Evolutionary conservation across 2,329 filamentous ascomycete species (phyloP), one percentile per base, ranked within the genome.

Genomic region (Talaromyces piceae): DNA sequence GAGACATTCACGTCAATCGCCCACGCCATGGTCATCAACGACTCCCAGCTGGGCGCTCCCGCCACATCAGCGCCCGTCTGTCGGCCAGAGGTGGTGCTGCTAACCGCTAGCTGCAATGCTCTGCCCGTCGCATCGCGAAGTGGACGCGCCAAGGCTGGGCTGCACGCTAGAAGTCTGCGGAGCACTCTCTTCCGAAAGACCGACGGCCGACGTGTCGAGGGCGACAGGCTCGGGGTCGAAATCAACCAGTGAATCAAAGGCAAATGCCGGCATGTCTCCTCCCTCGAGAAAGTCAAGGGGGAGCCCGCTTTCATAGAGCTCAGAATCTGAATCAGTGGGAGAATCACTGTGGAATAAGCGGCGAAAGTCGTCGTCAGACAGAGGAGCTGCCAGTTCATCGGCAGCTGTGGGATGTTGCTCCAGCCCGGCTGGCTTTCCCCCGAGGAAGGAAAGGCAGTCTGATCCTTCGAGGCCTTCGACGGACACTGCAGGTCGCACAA

Each of bases 401-500:
- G 75, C 65, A 79, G 77, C 61, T 78, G 76, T 65, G 72, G 65
- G 5, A n/a, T n/a, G n/a, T 28, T 9, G 53, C 63, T 68, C 64
- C 64, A 68, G 54, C 54, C 58, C 59, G 59, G 65, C 58, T 60
- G 65, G 56, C 57, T 61, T n/a, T n/a, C n/a, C n/a, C n/a, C n/a
- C n/a, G n/a, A n/a, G n/a, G n/a, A n/a, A n/a, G n/a, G n/a, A 61
- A 60, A 67, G 71, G 60, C 41, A 26, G 16, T 26, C 41, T 13
- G 47, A 63, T 65, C 63, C 66, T 63, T 70, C 71, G 68, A 72
- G 61, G 61, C 80, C 78, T 76, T 81, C 86, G 87, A 91, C 85
- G 83, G 93, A 97, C 93, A 98, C 93, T 87, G 93, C 93, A 95
- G 93, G 93, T 95, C 93, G 74, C 86, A 97, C 93, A 97, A 96